These are phyloP conservation scores for Gaultheria prostrata DNA, from an alignment of 148 eudicot genomes.

Conservation along the genomic window DNA sequence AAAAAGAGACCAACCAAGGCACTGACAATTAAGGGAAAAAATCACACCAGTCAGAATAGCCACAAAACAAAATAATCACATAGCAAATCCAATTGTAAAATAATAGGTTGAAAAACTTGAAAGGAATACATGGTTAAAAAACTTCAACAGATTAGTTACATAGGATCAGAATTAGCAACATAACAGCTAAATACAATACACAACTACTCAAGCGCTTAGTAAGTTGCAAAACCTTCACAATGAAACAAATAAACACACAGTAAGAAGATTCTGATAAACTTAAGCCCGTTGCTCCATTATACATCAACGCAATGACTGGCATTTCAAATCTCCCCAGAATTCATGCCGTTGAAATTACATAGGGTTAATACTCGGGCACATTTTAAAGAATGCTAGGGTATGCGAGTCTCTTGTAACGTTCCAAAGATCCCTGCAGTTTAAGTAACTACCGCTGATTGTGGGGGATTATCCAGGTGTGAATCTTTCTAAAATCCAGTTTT, in stretches of 20 bases:
- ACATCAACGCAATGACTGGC: not conserved
- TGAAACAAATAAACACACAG: not conserved
- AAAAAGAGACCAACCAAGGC: slow-evolving; percentile 98
- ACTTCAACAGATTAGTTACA: not conserved
- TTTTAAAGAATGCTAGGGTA: not conserved
- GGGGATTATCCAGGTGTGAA: not conserved
- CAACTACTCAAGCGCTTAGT: not conserved
- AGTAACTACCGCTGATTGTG: not conserved
- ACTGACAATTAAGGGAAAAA: slow-evolving; percentile 44
- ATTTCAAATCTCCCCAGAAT: not conserved
- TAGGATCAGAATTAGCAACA: not conserved
- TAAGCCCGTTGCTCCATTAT: not conserved
- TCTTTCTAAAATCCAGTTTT: not conserved
- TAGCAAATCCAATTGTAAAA: not conserved
- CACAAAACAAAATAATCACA: not conserved
- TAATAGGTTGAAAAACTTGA: not conserved
- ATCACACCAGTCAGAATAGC: slow-evolving; percentile 16
- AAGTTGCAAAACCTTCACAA: not conserved
- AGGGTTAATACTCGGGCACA: not conserved
- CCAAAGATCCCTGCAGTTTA: not conserved
- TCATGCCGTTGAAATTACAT: not conserved
- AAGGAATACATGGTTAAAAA: not conserved
- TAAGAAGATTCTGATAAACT: not conserved
- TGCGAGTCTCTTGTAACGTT: not conserved
- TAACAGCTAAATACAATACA: not conserved